phyloP scores from a whole-genome alignment of 1,284 basidiomycete genomes.

The Heterobasidion irregulare region DNA sequence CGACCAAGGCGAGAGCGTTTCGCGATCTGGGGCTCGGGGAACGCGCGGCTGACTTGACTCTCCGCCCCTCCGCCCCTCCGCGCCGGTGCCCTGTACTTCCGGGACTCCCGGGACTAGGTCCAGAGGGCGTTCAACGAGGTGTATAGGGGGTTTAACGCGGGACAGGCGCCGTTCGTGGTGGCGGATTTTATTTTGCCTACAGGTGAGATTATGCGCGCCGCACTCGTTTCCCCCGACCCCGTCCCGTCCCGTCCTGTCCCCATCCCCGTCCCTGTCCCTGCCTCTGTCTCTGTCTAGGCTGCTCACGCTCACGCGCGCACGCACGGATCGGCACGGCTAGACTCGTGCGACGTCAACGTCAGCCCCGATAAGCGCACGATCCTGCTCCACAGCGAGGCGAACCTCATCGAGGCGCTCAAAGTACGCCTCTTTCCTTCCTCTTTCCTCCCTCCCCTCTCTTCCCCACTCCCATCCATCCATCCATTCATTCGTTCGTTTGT shows the following conservation, averaged over 20 bases:
- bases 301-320: neutral
- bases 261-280: neutral
- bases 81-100: too few relatives aligned
- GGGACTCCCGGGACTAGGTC: conserved; percentile 44
- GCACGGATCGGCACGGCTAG: conserved; percentile 27
- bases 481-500: too few relatives aligned
- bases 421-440: conserved; percentile 28
- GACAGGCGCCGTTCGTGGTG: conserved; percentile 77
- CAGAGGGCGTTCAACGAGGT: conserved; percentile 87
- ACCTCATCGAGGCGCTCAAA: conserved; percentile 74
- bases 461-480: too few relatives aligned
- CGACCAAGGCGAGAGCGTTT: conserved; percentile 70
- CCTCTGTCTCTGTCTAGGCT: too few relatives aligned
- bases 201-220: conserved; percentile 43
- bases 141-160: conserved; percentile 78
- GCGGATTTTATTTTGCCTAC: conserved; percentile 80
- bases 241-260: neutral
- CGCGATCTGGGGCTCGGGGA: too few relatives aligned
- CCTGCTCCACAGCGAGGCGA: conserved; percentile 83
- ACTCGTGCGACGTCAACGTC: conserved; percentile 91
- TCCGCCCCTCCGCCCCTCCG: too few relatives aligned
- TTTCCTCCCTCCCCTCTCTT: neutral
- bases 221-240: neutral
- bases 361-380: conserved; percentile 96
- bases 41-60: neutral